Evolutionary conservation across 2,329 filamentous ascomycete species (phyloP).

Genomic region (Zasmidium cellare): DNA sequence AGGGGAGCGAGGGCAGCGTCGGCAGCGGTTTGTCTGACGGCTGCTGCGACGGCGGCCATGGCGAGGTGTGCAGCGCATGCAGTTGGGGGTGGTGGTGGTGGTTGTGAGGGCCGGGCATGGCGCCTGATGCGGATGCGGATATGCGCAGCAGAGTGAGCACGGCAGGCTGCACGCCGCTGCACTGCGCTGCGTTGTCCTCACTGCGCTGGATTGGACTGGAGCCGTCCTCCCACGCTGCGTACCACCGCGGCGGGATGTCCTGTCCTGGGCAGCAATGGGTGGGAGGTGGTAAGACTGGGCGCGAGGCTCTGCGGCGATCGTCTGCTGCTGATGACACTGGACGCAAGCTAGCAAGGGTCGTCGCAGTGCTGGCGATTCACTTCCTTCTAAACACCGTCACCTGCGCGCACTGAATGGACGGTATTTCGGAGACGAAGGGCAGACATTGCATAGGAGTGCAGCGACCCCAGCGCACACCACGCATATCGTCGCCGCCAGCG

Average conservation of each 20-base stretch:
- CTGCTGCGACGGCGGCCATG: slow-evolving; percentile 1
- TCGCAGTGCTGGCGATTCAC: background rate
- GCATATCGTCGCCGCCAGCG: background rate
- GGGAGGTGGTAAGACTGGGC: too few relatives aligned
- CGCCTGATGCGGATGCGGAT: background rate
- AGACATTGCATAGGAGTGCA: background rate
- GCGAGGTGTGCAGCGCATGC: slow-evolving; percentile 13
- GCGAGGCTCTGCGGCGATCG: too few relatives aligned
- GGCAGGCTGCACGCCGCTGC: too few relatives aligned
- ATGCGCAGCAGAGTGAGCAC: background rate
- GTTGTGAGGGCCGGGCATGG: slow-evolving; percentile 1
- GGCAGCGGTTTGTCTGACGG: slow-evolving; percentile 28
- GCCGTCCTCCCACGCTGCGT: too few relatives aligned
- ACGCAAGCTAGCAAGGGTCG: background rate
- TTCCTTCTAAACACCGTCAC: too few relatives aligned
- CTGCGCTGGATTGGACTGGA: too few relatives aligned
- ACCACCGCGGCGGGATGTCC: too few relatives aligned
- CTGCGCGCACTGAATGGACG: too few relatives aligned
- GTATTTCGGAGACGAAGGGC: too few relatives aligned
- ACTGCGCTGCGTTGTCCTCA: too few relatives aligned
- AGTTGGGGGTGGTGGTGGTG: slow-evolving; percentile 1
- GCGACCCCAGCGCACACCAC: background rate
- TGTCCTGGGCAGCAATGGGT: too few relatives aligned
- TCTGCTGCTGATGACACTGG: background rate
- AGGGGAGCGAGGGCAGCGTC: slow-evolving; percentile 62